Evolutionary conservation across 768 basidiomycete species (phyloP), one percentile per base, ranked within the genome.

Genomic region (Amanita muscaria): DNA sequence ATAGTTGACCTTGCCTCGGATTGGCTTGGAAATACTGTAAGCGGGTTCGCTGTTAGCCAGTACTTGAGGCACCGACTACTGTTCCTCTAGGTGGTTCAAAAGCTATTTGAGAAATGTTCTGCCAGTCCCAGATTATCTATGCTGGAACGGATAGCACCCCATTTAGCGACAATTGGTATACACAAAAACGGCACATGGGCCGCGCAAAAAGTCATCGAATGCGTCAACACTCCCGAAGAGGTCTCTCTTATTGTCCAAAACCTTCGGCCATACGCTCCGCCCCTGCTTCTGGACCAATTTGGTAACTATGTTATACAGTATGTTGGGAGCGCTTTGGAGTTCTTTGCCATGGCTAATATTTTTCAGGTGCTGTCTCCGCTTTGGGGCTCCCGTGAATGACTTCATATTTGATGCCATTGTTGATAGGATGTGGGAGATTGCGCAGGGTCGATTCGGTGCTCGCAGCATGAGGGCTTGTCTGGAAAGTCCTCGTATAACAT

Each of bases 101-200:
- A 97, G 63, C 68, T 99, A 11, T 99, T 94, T 55, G 94, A 97
- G 63, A 83, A 77, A 57, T 90, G 88, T 58, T 87, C 88, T 11
- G 64, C 79, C 30, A 65, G 57, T 3, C 82, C 91, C 23, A 74
- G 92, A 53, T 76, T 89, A 50, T 81, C 83, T 12, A 93, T 99
- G 88, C 70, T 99, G 44, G 93, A 98, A 55, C 82, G 93, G 39
- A 84, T 98, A 49, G 77, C 80, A 3, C 96, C 96, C 38, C 87
- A 94, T 60, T 70, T 99, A 31, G 94, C 94, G 18, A 88, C 89
- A 79, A 96, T 98, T 51, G 96, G 96, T 21, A 92, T 94, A 45
- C 96, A 99, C 72, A 98, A 98, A 72, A 98, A 99, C 53, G 96
- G 96, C 22, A 99, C 96, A 1, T 98, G 96, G 96, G 94, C 94